Percentiles rank a stretch among this genome's conserved stretches.
Evolutionary conservation across 805 yeast genomes (phyloP).

Genomic region (Hanseniaspora guilliermondii): DNA sequence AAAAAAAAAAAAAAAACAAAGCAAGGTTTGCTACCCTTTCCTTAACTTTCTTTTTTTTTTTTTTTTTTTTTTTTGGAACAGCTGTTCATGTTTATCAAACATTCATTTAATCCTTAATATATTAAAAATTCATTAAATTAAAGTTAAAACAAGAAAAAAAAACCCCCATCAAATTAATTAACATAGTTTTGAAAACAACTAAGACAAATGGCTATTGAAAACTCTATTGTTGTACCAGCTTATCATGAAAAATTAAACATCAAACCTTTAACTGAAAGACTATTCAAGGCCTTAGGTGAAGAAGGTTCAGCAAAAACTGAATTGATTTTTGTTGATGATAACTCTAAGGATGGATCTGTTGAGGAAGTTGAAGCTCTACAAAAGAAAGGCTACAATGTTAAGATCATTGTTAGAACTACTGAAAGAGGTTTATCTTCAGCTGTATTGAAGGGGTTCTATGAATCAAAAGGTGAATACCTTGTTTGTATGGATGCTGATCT

Average conservation of each 20-base stretch:
- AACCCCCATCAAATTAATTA: too few species aligned
- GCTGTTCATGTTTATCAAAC: neutral
- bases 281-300: conserved; percentile 38
- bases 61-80: neutral
- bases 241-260: conserved; percentile 39
- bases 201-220: conserved; percentile 23
- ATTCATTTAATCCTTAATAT: neutral
- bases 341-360: conserved; percentile 40
- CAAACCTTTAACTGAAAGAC: conserved; percentile 37
- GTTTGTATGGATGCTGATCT: conserved; percentile 45
- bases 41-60: neutral
- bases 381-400: conserved; percentile 37
- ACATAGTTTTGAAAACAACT: too few species aligned
- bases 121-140: too few species aligned
- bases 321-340: conserved; percentile 40
- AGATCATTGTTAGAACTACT: conserved; percentile 38
- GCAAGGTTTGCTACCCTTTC: neutral
- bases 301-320: conserved; percentile 33
- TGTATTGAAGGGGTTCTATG: conserved; percentile 37
- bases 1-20: too few species aligned
- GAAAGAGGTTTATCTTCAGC: conserved; percentile 43
- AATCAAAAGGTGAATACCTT: conserved; percentile 36
- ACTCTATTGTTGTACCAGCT: conserved; percentile 39
- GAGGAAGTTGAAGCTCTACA: conserved; percentile 37
- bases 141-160: too few species aligned